phyloP scores from a whole-genome alignment of 495 filamentous ascomycete genomes.

The Penicillium chermesinum region DNA sequence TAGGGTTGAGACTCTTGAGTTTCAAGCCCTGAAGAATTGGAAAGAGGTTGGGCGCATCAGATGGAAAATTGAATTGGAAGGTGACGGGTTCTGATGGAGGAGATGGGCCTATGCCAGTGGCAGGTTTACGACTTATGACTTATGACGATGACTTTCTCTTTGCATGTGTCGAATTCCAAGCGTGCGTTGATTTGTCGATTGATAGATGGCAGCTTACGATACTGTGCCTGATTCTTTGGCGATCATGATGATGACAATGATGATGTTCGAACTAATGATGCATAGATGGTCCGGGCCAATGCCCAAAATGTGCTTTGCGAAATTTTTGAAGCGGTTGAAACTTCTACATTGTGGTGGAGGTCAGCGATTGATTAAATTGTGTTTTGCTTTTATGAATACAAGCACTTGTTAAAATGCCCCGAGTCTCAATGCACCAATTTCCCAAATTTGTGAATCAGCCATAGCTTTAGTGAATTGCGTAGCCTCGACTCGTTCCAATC shows the following conservation, averaged over 20 bases:
- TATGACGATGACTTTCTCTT: slow-evolving; percentile 12
- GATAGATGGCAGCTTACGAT: slow-evolving; percentile 16
- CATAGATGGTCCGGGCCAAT: slow-evolving; percentile 5
- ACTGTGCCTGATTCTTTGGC: slow-evolving; percentile 1
- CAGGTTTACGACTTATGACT: slow-evolving; percentile 3
- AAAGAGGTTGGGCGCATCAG: no score
- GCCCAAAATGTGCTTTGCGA: neutral
- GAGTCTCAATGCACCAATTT: no score
- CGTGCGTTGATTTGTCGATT: slow-evolving; percentile 3
- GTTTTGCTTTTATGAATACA: no score
- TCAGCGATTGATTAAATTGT: slow-evolving; percentile 12
- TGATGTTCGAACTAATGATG: slow-evolving; percentile 2
- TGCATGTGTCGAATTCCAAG: neutral
- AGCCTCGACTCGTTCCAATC: no score
- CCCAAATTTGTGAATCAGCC: no score
- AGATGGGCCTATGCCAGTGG: no score
- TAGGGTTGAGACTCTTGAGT: neutral
- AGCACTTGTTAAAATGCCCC: no score
- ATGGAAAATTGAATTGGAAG: neutral
- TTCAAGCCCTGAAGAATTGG: neutral
- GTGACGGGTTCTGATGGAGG: neutral
- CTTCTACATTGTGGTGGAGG: slow-evolving; percentile 11
- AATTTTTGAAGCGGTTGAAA: no score
- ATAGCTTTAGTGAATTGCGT: no score
- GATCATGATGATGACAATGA: neutral